These are phyloP conservation scores for Periconia macrospinosa DNA, from an alignment of 2,329 filamentous ascomycete genomes.

Conservation along the genomic window DNA sequence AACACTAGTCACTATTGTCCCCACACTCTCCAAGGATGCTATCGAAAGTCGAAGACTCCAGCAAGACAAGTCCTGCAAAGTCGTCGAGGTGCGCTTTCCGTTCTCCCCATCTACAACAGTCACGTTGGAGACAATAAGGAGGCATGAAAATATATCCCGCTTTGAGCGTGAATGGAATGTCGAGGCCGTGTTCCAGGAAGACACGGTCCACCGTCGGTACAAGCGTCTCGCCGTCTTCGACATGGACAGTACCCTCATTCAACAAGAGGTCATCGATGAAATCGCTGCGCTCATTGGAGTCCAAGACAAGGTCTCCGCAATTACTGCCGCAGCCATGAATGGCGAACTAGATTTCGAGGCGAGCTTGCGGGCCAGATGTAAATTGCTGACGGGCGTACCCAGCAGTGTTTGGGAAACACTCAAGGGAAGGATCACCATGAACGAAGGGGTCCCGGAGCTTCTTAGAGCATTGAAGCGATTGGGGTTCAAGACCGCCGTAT, in stretches of 20 bases:
- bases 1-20: conserved; percentile 52
- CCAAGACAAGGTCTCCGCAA: conserved; percentile 79
- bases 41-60: conserved; percentile 59
- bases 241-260: conserved; percentile 97
- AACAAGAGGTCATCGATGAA: conserved; percentile 96
- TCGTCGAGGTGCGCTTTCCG: conserved; percentile 68
- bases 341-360: conserved; percentile 91
- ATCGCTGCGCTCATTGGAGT: conserved; percentile 83
- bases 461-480: conserved; percentile 73
- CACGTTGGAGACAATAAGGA: conserved; percentile 68
- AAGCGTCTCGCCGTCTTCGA: conserved; percentile 93
- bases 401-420: conserved; percentile 78
- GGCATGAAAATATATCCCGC: conserved; percentile 75
- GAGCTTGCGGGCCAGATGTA: conserved; percentile 78
- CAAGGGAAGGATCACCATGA: conserved; percentile 74
- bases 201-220: conserved; percentile 73
- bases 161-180: conserved; percentile 91
- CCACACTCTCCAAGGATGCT: conserved; percentile 52
- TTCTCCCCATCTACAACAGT: conserved; percentile 56
- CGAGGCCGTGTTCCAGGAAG: conserved; percentile 75
- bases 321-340: conserved; percentile 92
- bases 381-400: conserved; percentile 78
- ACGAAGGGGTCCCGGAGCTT: conserved; percentile 76
- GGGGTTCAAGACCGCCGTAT: conserved; percentile 84
- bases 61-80: conserved; percentile 59